These are phyloP conservation scores for Tausonia pullulans DNA, from an alignment of 1,284 basidiomycete genomes.

Conservation along the genomic window DNA sequence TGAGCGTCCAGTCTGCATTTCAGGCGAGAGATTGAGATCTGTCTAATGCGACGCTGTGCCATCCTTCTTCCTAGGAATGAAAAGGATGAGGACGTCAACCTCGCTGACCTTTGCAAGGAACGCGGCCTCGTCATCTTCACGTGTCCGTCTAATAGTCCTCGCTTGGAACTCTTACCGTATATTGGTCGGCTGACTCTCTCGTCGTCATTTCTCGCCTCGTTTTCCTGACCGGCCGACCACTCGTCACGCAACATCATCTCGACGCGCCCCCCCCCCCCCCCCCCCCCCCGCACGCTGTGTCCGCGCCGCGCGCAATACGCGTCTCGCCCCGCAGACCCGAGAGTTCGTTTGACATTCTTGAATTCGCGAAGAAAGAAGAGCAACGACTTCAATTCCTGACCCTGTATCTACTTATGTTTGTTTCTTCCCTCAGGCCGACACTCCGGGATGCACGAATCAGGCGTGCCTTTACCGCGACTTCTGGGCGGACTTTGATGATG, in stretches of 20 bases:
- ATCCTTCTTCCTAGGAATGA: slow-evolving; percentile 35
- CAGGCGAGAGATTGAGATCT: slow-evolving; percentile 16
- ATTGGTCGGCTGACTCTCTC: background rate
- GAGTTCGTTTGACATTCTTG: no score
- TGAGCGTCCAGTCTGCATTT: slow-evolving; percentile 6
- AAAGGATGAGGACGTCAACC: slow-evolving; percentile 33
- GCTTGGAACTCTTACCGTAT: background rate
- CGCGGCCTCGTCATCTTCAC: slow-evolving; percentile 74
- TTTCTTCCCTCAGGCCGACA: slow-evolving; percentile 56
- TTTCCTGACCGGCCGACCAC: background rate
- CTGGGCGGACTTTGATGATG: slow-evolving; percentile 57
- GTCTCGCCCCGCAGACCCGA: no score
- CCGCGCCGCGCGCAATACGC: no score
- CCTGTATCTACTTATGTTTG: no score
- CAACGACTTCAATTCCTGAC: slow-evolving; percentile 34
- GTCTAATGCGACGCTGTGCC: slow-evolving; percentile 5
- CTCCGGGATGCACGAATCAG: slow-evolving; percentile 48
- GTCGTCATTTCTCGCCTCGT: background rate
- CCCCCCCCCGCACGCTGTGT: no score
- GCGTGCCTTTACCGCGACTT: slow-evolving; percentile 79
- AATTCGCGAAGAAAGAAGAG: background rate
- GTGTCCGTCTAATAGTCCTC: slow-evolving; percentile 33
- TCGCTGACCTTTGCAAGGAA: slow-evolving; percentile 36
- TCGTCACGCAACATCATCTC: no score
- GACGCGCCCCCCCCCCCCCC: no score